Evolutionary conservation across 2,329 filamentous ascomycete species (phyloP), one percentile per base, ranked within the genome.

Genomic region (Penicillium crustosum): DNA sequence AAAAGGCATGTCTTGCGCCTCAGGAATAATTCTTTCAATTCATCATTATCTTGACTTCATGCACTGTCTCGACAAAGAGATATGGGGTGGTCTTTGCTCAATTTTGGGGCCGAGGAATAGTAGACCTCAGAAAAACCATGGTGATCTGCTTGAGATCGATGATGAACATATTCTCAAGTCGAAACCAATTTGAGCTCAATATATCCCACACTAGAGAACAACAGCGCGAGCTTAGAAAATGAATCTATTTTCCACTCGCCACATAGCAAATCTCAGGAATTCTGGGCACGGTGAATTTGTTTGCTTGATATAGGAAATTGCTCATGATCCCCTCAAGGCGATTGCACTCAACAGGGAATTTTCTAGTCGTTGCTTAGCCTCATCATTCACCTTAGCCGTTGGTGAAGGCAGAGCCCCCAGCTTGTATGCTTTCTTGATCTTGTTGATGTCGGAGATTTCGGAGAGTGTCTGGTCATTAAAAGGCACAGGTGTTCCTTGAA

Each of bases 341-440:
- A 97, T 95, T 17, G 85, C 83, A 1, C 89, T 87, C 53, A 96
- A 67, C 6, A 93, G 79, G 42, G 90, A 79, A 53, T 83, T 80
- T 70, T 95, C 90, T 43, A 90, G 78, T 67, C 61, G 63, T 41
- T 63, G 68, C 36, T 63, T 68, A 17, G 59, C 61, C 31, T 68
- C 61, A 25, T 68, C 65, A 27, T 68, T 49, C 13, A 27, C 57
- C 55, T 66, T 70, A 6, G 60, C 21, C 9, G 31, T 44, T 36
- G 61, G 75, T 64, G 80, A 82, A 47, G 78, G 75, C n/a, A 85
- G 71, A 8, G 82, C 80, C 61, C 89, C 89, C 31, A 97, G 77
- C 73, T 96, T 96, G 76, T 97, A 97, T 61, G 90, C 86, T 77
- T 96, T 97, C 69, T 85, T 86, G 33, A 97, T 83, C 69, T 86